Percentiles rank a stretch among this genome's conserved stretches.
phyloP scores from a whole-genome alignment of 352 stramenopile genomes.

The Thraustochytrium striatum region DNA sequence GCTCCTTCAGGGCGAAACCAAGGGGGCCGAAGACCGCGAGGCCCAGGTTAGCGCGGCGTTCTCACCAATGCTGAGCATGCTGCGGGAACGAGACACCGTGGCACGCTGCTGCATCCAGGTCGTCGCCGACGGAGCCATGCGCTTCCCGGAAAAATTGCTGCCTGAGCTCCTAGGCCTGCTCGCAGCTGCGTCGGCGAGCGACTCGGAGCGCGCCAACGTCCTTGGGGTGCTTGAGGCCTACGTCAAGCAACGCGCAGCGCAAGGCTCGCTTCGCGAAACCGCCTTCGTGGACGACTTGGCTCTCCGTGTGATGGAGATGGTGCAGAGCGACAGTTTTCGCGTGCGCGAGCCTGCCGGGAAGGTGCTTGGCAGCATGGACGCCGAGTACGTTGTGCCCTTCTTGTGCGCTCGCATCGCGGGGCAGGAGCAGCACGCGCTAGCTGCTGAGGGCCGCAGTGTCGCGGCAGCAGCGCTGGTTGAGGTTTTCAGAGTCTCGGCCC shows the following conservation, averaged over 20 bases:
- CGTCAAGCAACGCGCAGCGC: background rate
- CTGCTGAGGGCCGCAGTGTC: background rate
- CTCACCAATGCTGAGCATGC: background rate
- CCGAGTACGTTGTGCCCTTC: background rate
- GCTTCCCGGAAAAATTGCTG: background rate
- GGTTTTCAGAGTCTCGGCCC: background rate
- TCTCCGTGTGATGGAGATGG: background rate
- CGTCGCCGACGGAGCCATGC: background rate
- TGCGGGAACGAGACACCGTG: background rate
- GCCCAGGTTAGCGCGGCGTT: background rate
- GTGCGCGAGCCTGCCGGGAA: background rate
- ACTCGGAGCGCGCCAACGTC: background rate
- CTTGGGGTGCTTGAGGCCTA: background rate
- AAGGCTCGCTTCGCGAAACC: background rate
- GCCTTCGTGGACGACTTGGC: background rate
- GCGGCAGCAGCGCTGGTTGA: background rate
- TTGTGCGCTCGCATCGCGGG: background rate
- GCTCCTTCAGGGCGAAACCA: background rate
- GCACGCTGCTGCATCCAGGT: background rate
- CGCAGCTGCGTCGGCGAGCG: background rate
- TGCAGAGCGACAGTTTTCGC: background rate
- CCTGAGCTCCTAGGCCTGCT: conserved; percentile 16
- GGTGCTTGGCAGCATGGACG: background rate
- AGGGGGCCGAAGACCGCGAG: background rate
- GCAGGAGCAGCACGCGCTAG: background rate